Conservation (phyloP, 2,329 filamentous ascomycete species). For the Chrysoporthe deuterocubensis region DNA sequence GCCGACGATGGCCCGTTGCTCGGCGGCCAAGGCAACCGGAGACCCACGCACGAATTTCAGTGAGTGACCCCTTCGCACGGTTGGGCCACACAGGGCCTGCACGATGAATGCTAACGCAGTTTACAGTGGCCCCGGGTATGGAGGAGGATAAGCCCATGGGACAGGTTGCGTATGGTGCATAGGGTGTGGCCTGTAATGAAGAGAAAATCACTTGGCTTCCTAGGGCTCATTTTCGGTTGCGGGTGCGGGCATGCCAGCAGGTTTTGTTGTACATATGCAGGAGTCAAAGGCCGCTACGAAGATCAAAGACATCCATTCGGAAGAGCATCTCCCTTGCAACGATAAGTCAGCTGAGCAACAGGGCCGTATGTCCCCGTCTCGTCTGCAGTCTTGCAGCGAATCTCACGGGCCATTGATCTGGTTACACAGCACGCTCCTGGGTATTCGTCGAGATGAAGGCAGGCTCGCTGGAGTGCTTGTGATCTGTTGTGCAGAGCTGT, state of each 20-base stretch:
- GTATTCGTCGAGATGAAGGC: too few species aligned
- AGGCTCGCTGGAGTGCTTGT: too few species aligned
- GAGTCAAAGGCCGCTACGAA: constrained; percentile 29
- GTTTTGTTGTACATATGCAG: constrained; percentile 35
- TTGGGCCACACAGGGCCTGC: too few species aligned
- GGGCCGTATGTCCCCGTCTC: not conserved
- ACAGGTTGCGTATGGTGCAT: constrained; percentile 63
- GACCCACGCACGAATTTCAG: constrained; percentile 78
- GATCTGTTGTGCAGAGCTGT: too few species aligned
- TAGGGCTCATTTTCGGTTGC: constrained; percentile 39
- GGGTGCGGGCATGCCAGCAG: constrained; percentile 32
- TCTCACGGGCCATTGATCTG: not conserved
- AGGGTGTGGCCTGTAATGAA: constrained; percentile 34
- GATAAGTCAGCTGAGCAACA: not conserved
- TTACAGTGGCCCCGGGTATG: constrained; percentile 66
- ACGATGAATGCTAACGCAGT: constrained; percentile 3
- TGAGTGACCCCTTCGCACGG: not conserved
- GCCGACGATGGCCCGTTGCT: constrained; percentile 97
- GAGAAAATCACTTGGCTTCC: constrained; percentile 35
- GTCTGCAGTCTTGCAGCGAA: not conserved
- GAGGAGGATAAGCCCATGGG: constrained; percentile 65
- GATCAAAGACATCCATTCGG: constrained; percentile 26
- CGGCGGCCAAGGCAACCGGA: constrained; percentile 83
- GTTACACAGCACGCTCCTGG: too few species aligned
- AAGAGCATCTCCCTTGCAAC: not conserved